These are phyloP conservation scores for Claviceps fusiformis DNA, from an alignment of 2,329 filamentous ascomycete species.

Conservation along the genomic window DNA sequence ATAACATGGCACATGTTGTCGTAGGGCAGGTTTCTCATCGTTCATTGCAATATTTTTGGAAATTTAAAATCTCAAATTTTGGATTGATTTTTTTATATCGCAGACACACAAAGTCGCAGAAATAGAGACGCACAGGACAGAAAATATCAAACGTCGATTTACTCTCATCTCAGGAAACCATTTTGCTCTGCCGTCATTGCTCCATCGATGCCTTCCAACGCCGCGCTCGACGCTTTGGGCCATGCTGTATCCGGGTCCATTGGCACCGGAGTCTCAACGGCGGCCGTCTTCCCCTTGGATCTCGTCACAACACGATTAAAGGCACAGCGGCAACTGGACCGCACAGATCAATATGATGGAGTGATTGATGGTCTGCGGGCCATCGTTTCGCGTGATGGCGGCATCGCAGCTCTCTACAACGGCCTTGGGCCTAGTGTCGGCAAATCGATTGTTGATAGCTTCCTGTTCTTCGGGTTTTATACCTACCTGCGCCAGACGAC, in stretches of 20 bases:
- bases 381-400: slow-evolving; percentile 61
- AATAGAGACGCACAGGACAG: background rate
- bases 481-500: slow-evolving; percentile 32
- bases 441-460: slow-evolving; percentile 61
- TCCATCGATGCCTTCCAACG: slow-evolving; percentile 17
- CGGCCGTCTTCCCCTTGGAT: slow-evolving; percentile 68
- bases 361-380: slow-evolving; percentile 55
- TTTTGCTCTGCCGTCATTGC: background rate
- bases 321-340: slow-evolving; percentile 51
- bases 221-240: slow-evolving; percentile 55
- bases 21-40: no score
- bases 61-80: no score
- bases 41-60: no score
- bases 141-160: background rate
- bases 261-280: slow-evolving; percentile 66
- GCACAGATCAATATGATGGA: slow-evolving; percentile 41
- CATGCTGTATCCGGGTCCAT: slow-evolving; percentile 70
- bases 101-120: background rate
- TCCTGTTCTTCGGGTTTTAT: slow-evolving; percentile 79
- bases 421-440: slow-evolving; percentile 50
- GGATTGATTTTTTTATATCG: background rate
- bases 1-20: background rate
- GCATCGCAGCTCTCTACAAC: slow-evolving; percentile 54
- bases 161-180: background rate
- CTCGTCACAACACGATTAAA: slow-evolving; percentile 72